These are phyloP conservation scores for Elsinoe fawcettii DNA, from an alignment of 2,329 filamentous ascomycete species.

Conservation along the genomic window DNA sequence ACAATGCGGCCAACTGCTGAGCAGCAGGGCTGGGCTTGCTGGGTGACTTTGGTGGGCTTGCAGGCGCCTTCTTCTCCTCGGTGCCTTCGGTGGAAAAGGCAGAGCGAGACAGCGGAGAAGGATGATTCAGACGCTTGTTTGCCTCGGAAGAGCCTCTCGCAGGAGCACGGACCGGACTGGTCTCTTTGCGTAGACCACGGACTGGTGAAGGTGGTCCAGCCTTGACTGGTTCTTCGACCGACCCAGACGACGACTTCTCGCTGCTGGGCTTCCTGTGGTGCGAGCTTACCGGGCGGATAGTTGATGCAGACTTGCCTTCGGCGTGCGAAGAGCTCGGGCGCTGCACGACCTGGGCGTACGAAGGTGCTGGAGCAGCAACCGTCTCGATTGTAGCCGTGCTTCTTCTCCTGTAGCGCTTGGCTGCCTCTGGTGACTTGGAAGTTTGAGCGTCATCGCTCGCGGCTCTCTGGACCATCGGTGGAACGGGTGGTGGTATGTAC, in stretches of 20 bases:
- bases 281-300: constrained; percentile 26
- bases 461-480: constrained; percentile 21
- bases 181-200: constrained; percentile 7
- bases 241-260: constrained; percentile 17
- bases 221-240: constrained; percentile 18
- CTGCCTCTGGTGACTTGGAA: constrained; percentile 55
- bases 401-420: constrained; percentile 70
- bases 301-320: constrained; percentile 27
- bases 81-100: constrained; percentile 16
- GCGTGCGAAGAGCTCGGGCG: constrained; percentile 20
- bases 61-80: constrained; percentile 11
- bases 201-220: constrained; percentile 16
- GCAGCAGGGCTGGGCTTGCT: constrained; percentile 59
- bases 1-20: constrained; percentile 78
- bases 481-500: constrained; percentile 31
- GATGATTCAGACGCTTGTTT: constrained; percentile 35
- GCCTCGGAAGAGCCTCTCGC: constrained; percentile 34
- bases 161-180: constrained; percentile 24
- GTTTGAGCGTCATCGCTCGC: constrained; percentile 63
- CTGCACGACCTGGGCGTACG: constrained; percentile 21
- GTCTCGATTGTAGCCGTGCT: constrained; percentile 49
- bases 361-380: constrained; percentile 21
- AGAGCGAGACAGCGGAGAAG: constrained; percentile 40
- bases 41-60: constrained; percentile 22
- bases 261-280: constrained; percentile 29